phyloP scores from a whole-genome alignment of 331 rosid species.

The Quercus lobata region DNA sequence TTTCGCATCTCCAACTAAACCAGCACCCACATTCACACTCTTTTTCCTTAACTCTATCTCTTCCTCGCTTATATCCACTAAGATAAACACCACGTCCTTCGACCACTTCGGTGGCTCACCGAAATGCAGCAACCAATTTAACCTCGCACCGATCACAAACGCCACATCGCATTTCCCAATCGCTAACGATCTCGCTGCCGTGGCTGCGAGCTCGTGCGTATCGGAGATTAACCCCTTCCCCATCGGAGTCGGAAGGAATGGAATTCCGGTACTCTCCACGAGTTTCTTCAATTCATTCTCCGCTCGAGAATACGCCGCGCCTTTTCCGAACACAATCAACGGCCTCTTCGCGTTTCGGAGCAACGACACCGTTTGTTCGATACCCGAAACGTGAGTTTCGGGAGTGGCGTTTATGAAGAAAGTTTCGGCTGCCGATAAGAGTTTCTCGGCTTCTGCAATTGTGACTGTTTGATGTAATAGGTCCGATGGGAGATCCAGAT shows the following conservation, averaged over 20 bases:
- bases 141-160: constrained; percentile 80
- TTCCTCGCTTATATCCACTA: constrained; percentile 69
- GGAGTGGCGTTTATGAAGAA: neutral
- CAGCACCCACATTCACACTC: constrained; percentile 60
- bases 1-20: constrained; percentile 89
- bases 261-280: constrained; percentile 76
- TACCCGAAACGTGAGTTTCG: constrained; percentile 21
- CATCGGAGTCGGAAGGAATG: constrained; percentile 96
- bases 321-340: constrained; percentile 83
- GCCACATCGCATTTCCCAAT: constrained; percentile 92
- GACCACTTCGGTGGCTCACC: constrained; percentile 98
- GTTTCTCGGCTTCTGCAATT: constrained; percentile 49
- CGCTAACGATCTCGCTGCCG: constrained; percentile 89
- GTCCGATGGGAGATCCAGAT: constrained; percentile 81
- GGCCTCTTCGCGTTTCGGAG: constrained; percentile 73
- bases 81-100: constrained; percentile 70
- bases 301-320: constrained; percentile 81
- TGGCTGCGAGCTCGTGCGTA: constrained; percentile 74
- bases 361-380: constrained; percentile 48
- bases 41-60: constrained; percentile 85
- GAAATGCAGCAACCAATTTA: constrained; percentile 90
- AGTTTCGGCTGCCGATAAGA: constrained; percentile 39
- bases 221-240: constrained; percentile 87
- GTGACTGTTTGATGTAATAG: constrained; percentile 69
- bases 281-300: constrained; percentile 56